phyloP scores from a whole-genome alignment of 352 stramenopile genomes.

The Peronospora destructor region DNA sequence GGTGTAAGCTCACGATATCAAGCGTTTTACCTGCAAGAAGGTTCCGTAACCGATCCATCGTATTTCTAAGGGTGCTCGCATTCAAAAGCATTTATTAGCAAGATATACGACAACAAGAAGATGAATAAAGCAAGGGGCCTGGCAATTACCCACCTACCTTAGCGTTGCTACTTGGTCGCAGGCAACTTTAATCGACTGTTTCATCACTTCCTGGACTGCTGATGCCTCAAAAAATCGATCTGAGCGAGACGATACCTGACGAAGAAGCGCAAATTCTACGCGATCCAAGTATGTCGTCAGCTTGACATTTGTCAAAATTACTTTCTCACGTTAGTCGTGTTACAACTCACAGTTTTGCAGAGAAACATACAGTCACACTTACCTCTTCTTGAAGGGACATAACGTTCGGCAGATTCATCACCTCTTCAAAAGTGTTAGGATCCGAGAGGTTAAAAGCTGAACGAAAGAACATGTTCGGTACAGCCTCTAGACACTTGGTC shows the following conservation, averaged over 20 bases:
- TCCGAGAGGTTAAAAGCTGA: conserved; percentile 72
- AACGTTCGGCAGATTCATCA: conserved; percentile 60
- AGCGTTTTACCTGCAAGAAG: conserved; percentile 78
- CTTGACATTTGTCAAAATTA: conserved; percentile 19
- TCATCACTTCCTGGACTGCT: conserved; percentile 80
- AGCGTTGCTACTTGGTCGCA: conserved; percentile 78
- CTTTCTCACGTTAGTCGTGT: conserved; percentile 1
- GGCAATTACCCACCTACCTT: conserved; percentile 32
- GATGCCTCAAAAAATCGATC: conserved; percentile 84
- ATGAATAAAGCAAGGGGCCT: neutral
- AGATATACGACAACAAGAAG: conserved; percentile 2
- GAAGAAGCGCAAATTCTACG: conserved; percentile 79
- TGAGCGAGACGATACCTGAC: conserved; percentile 77
- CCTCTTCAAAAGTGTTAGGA: conserved; percentile 68
- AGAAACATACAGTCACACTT: neutral
- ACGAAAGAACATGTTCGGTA: conserved; percentile 79
- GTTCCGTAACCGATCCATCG: conserved; percentile 76
- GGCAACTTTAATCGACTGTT: conserved; percentile 66
- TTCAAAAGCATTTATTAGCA: conserved; percentile 1
- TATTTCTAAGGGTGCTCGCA: conserved; percentile 35
- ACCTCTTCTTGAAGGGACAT: conserved; percentile 66
- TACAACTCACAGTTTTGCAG: neutral
- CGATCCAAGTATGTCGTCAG: conserved; percentile 76
- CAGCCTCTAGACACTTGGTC: conserved; percentile 60
- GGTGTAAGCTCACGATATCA: conserved; percentile 82